Evolutionary conservation across 1,139 yeast genomes (phyloP).

Genomic region (Lodderomyces metapsilosis): DNA sequence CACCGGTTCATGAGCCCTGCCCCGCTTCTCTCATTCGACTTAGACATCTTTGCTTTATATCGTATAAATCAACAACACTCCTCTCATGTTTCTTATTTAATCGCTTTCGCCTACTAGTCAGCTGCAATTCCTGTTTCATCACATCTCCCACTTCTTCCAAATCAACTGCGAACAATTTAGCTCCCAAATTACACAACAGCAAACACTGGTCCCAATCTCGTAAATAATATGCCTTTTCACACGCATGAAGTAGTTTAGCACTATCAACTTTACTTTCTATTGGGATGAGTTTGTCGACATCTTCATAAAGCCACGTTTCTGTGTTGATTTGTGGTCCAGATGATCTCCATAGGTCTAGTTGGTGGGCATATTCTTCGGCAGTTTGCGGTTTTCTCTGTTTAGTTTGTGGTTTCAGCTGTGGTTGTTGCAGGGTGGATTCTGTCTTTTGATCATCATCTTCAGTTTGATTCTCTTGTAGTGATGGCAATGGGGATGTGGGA

Average conservation of each 20-base stretch:
- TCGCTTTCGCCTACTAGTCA: constrained; percentile 21
- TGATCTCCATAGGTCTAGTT: constrained; percentile 39
- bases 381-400: constrained; percentile 53
- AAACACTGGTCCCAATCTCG: constrained; percentile 47
- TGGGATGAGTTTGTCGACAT: constrained; percentile 22
- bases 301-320: constrained; percentile 42
- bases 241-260: constrained; percentile 36
- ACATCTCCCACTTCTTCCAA: constrained; percentile 25
- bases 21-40: not conserved
- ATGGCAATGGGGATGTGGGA: not conserved
- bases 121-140: constrained; percentile 26
- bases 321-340: constrained; percentile 55
- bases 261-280: constrained; percentile 33
- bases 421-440: not conserved
- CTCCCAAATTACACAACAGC: constrained; percentile 20
- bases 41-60: constrained; percentile 40
- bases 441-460: not conserved
- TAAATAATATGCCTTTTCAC: constrained; percentile 52
- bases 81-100: constrained; percentile 38
- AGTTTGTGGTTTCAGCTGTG: not conserved
- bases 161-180: constrained; percentile 29
- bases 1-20: not conserved
- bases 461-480: not conserved
- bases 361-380: constrained; percentile 50
- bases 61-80: constrained; percentile 45